Base-by-base conservation (phyloP, 2,329 filamentous ascomycete genomes). In the Ceratocystiopsis minuta region DNA sequence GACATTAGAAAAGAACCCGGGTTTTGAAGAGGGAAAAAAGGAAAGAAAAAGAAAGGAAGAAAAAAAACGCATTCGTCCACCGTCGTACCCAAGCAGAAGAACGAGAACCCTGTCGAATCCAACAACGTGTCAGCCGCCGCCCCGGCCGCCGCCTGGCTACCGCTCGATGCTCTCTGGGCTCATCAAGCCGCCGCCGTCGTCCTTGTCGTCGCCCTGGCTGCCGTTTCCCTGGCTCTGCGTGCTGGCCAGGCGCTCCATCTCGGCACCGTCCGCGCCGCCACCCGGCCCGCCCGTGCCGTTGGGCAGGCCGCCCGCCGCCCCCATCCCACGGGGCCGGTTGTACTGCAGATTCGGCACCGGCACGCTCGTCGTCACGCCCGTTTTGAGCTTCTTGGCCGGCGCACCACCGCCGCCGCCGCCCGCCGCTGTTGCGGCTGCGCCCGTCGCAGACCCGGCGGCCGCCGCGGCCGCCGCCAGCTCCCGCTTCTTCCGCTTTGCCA, bases 401-500 rank as follows among this genome's bases (percentile, higher is more conserved):
- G 64, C 62, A 20, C 44, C 46, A 49, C 57, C 59, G 34, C 58
- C 57, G 10, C 13, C 39, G 10, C 34, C 13, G 2, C 38, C 42
- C 7, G 18, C 37, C 2, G 32, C 34, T 56, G 43, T 56, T 62
- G 31, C 61, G 51, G 6, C 57, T 51, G 6, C 54, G 44, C 54
- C 59, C 14, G 55, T 49, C 7, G 57, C 54, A 36, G 48, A 48
- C 40, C 52, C 52, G 43, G 51, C 48, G 4, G 39, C 41, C 1
- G 43, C 41, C 6, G 45, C 45, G 0, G 61, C 78, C 59, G 50
- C 48, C 2, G 55, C 57, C 28, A 51, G 49, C 46, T 76, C 78
- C 58, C 72, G 62, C 64, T 88, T 88, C 64, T 83, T 87, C 62
- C 88, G 90, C 65, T 87, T 87, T 43, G 83, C 81, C 49, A 85